Percentiles rank a stretch among this genome's conserved stretches.
Evolutionary conservation across 805 yeast genomes (phyloP).

Genomic region (Lipomyces starkeyi): DNA sequence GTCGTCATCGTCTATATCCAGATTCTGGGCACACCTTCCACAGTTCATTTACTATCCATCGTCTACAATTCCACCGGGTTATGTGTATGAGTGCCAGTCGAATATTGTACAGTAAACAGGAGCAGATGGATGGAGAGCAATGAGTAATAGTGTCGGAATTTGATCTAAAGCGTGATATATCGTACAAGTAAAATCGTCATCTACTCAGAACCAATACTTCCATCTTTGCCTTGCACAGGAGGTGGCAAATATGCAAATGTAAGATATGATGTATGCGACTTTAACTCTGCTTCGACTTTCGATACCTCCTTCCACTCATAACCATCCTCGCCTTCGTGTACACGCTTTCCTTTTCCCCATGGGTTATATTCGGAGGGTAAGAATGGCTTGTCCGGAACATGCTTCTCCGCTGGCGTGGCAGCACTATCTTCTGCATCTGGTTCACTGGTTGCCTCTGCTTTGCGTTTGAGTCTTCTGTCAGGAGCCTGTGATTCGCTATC

Average conservation of each 20-base stretch:
- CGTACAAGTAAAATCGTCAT: neutral
- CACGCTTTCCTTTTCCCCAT: constrained; percentile 86
- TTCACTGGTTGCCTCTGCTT: constrained; percentile 29
- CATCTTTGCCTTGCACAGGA: neutral
- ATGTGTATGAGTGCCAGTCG: too few species aligned
- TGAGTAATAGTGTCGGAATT: too few species aligned
- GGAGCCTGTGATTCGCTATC: neutral
- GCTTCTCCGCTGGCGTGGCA: neutral
- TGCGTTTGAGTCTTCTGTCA: constrained; percentile 26
- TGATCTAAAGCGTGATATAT: neutral
- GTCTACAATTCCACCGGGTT: too few species aligned
- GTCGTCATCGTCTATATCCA: too few species aligned
- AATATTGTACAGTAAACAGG: too few species aligned
- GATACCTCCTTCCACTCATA: constrained; percentile 87
- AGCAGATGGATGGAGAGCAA: too few species aligned
- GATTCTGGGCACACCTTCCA: too few species aligned
- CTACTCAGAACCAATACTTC: neutral
- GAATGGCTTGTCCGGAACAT: constrained; percentile 4
- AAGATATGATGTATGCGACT: constrained; percentile 91
- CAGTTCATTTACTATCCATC: too few species aligned
- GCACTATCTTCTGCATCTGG: constrained; percentile 11
- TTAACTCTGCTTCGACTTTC: constrained; percentile 80
- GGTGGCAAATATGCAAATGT: constrained; percentile 76
- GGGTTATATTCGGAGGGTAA: constrained; percentile 51
- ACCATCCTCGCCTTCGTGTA: constrained; percentile 83